A percentile compares a stretch with the other conserved stretches of the same genome.
These are phyloP conservation scores for Coprinopsis marcescibilis DNA, from an alignment of 768 basidiomycete genomes.

Conservation along the genomic window DNA sequence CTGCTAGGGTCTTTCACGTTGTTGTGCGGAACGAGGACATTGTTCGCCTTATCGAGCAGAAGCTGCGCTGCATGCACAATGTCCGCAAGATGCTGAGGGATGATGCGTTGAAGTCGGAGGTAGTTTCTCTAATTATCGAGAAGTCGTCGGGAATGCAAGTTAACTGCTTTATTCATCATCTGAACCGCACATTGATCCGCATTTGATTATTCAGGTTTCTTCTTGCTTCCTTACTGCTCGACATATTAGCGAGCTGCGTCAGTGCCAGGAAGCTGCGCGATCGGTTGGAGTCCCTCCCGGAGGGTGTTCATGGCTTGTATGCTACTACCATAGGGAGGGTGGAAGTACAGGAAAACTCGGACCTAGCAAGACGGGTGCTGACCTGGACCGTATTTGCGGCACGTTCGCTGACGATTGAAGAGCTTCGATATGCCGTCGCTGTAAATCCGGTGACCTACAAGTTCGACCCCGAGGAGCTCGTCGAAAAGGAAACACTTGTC, in stretches of 20 bases:
- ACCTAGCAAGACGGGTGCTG: not conserved
- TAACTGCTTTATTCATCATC: not conserved
- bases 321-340: not conserved
- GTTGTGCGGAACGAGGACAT: not conserved
- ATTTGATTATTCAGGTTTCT: not conserved
- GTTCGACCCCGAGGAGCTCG: not conserved
- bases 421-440: not conserved
- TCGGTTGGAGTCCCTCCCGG: not conserved
- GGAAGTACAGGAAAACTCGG: not conserved
- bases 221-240: not conserved
- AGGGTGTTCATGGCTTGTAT: not conserved
- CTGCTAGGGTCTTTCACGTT: not conserved
- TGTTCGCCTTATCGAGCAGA: no score
- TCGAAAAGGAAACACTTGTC: not conserved
- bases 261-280: not conserved
- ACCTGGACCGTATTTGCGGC: not conserved
- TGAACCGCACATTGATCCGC: not conserved
- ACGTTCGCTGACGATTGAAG: not conserved
- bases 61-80: no score
- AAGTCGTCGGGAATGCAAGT: slow-evolving; percentile 1
- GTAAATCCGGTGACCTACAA: not conserved
- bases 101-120: no score
- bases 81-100: no score
- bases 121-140: no score
- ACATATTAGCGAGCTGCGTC: not conserved